Evolutionary conservation across 192 early-diverging fungal genomes (phyloP), one percentile per base, ranked within the genome.

Genomic region (Lunasporangiospora selenospora): DNA sequence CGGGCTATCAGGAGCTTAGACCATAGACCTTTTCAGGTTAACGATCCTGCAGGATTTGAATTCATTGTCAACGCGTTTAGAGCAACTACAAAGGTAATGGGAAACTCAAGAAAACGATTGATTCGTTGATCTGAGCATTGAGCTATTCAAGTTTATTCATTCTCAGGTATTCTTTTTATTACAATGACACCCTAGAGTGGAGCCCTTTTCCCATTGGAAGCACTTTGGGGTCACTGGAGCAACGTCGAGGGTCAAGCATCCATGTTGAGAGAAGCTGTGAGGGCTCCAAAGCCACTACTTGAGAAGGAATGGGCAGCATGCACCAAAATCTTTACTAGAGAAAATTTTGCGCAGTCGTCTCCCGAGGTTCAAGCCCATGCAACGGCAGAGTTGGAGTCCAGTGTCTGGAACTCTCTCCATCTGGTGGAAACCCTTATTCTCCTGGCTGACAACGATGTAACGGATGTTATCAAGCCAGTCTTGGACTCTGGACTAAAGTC

Each of bases 161-260:
- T 8, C 21, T 23, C 34, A 0, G 36, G 43, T 40, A 49, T 15
- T 40, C 23, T 19, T 44, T 42, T 71, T 16, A 47, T 24, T 41
- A n/a, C n/a, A n/a, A n/a, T 64, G 24, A 12, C 31, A 5, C 27
- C 65, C 58, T 54, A 87, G 84, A 85, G 81, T 39, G 48, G 73
- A 34, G 80, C 77, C 45, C 62, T 75, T n/a, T 91, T 91, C 45
- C 90, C 90, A 15, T 71, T 83, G 16, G 44, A 77, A 24, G 73
- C 67, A 2, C 88, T 91, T 65, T 85, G 87, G 73, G 86, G 85
- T 26, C 67, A 65, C 55, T 92, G 90, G 90, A 75, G 73, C 19
- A 87, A 91, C 54, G 38, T 77, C 19, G 79, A 73, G 13, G 86
- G 80, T 8, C 89, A 92, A 67, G 56, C 91, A 16, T 85, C 80